A percentile compares a stretch with the other conserved stretches of the same genome.
Conservation (phyloP, 1,284 basidiomycete species). For the Ustilago vetiveriae region DNA sequence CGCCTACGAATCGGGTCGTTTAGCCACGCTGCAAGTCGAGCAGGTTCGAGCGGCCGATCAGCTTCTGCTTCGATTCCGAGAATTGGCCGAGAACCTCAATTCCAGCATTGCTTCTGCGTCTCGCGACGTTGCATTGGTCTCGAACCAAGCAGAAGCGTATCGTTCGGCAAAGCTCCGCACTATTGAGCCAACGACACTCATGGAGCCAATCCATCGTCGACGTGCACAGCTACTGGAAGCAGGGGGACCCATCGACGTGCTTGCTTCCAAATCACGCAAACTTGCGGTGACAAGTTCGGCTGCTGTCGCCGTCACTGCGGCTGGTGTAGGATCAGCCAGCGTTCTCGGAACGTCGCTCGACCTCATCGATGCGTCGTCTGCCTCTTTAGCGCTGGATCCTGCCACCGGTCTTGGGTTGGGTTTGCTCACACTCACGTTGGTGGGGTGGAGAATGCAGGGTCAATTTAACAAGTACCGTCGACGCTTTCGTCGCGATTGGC, state of each 20-base stretch:
- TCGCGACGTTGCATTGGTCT: slow-evolving; percentile 38
- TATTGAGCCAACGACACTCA: slow-evolving; percentile 43
- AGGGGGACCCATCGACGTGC: slow-evolving; percentile 49
- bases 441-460: slow-evolving; percentile 66
- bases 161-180: slow-evolving; percentile 34
- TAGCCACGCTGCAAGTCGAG: slow-evolving; percentile 35
- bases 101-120: slow-evolving; percentile 9
- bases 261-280: slow-evolving; percentile 44
- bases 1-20: slow-evolving; percentile 52
- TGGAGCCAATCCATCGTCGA: slow-evolving; percentile 47
- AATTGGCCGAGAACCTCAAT: slow-evolving; percentile 13
- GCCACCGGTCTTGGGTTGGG: slow-evolving; percentile 59
- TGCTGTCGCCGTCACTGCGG: slow-evolving; percentile 32
- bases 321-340: slow-evolving; percentile 37
- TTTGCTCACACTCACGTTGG: slow-evolving; percentile 54
- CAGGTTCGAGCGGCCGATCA: slow-evolving; percentile 20
- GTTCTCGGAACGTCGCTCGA: slow-evolving; percentile 38
- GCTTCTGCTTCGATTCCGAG: slow-evolving; percentile 32
- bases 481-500: slow-evolving; percentile 65
- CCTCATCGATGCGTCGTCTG: slow-evolving; percentile 24
- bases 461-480: slow-evolving; percentile 60
- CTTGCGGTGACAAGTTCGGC: slow-evolving; percentile 38
- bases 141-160: slow-evolving; percentile 42
- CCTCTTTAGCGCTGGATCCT: slow-evolving; percentile 50
- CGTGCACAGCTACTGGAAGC: slow-evolving; percentile 48